Percentiles rank a stretch among this genome's conserved stretches.
These are phyloP conservation scores for Colletotrichum neosansevieriae DNA, from an alignment of 2,329 filamentous ascomycete genomes.

Conservation along the genomic window DNA sequence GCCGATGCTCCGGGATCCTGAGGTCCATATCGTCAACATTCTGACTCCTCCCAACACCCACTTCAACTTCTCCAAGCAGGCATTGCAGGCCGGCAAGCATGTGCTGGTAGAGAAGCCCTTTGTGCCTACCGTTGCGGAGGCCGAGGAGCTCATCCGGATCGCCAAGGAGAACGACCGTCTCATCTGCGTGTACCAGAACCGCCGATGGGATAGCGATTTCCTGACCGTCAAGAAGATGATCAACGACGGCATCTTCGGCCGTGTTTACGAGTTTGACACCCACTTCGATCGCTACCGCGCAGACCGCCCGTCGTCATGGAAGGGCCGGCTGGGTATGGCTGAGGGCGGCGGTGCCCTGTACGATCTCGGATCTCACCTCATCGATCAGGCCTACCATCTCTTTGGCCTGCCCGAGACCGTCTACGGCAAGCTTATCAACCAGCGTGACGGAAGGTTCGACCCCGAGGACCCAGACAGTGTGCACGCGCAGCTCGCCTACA, in stretches of 20 bases:
- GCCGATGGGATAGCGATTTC: constrained; percentile 84
- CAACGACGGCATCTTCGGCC: constrained; percentile 69
- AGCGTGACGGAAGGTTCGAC: constrained; percentile 64
- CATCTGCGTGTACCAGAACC: constrained; percentile 80
- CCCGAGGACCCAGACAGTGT: constrained; percentile 68
- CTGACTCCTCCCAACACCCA: constrained; percentile 80
- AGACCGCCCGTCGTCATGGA: constrained; percentile 73
- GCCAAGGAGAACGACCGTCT: constrained; percentile 64
- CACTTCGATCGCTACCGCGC: constrained; percentile 83
- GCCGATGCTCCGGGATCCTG: constrained; percentile 73
- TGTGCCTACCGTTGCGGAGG: constrained; percentile 77
- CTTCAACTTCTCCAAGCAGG: constrained; percentile 72
- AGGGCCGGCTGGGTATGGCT: constrained; percentile 68
- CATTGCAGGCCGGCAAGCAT: constrained; percentile 79
- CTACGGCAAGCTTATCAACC: constrained; percentile 75
- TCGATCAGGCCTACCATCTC: constrained; percentile 79
- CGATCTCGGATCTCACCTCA: constrained; percentile 80
- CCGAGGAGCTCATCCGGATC: constrained; percentile 69
- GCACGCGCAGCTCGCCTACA: constrained; percentile 76
- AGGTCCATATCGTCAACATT: constrained; percentile 77
- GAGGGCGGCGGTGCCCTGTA: constrained; percentile 77
- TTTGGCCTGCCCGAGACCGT: constrained; percentile 77
- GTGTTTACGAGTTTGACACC: constrained; percentile 82
- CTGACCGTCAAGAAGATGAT: constrained; percentile 75
- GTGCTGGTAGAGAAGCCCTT: constrained; percentile 88